These are phyloP conservation scores for Auricularia heimuer DNA, from an alignment of 768 basidiomycete species.

Conservation along the genomic window DNA sequence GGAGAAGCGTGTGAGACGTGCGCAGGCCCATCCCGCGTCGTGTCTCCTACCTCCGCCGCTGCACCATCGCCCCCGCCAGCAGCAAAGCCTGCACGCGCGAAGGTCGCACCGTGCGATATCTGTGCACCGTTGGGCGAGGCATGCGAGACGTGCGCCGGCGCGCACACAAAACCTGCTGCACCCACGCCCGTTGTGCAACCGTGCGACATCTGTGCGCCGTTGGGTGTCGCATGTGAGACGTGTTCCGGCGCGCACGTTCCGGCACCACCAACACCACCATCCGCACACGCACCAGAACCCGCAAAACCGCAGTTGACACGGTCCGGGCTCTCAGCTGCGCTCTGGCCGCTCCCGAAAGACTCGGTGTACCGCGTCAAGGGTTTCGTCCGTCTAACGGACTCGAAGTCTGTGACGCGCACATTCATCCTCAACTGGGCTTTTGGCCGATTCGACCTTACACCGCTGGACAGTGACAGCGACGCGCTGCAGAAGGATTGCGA, in stretches of 20 bases:
- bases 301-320: neutral
- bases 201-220: no score
- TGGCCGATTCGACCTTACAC: conserved; percentile 65
- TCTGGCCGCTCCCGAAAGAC: conserved; percentile 53
- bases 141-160: no score
- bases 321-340: conserved; percentile 32
- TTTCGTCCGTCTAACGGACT: conserved; percentile 48
- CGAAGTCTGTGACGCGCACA: conserved; percentile 12
- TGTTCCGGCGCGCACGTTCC: neutral
- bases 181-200: no score
- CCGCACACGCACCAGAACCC: neutral
- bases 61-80: no score
- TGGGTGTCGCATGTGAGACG: neutral
- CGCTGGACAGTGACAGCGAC: conserved; percentile 15
- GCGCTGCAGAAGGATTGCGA: conserved; percentile 21
- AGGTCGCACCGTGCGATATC: no score
- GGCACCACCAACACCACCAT: neutral
- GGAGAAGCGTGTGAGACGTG: no score
- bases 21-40: no score
- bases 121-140: no score
- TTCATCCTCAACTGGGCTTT: conserved; percentile 90
- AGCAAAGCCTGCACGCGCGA: no score
- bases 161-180: no score
- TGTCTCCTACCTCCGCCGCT: no score
- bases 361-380: conserved; percentile 79